phyloP scores from a whole-genome alignment of 148 eudicot species.

The Silene conica region DNA sequence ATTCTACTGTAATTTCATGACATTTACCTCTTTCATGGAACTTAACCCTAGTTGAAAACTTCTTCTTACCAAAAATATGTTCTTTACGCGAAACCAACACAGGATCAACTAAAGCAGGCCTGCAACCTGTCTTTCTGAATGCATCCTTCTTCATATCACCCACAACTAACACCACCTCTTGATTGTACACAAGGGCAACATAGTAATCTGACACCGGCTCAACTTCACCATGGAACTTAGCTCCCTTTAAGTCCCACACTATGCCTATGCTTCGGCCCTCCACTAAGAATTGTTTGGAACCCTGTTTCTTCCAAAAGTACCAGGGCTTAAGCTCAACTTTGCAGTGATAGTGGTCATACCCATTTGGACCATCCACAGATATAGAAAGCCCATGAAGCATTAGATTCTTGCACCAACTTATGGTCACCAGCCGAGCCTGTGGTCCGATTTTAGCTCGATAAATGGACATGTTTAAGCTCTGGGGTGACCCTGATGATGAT shows the following conservation, averaged over 20 bases:
- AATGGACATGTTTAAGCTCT: conserved; percentile 67
- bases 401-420: conserved; percentile 84
- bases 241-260: conserved; percentile 76
- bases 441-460: conserved; percentile 59
- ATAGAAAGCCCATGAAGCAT: conserved; percentile 73
- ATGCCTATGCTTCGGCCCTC: conserved; percentile 51
- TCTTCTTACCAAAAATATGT: conserved; percentile 80
- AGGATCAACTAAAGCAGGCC: conserved; percentile 75
- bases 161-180: conserved; percentile 63
- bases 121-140: conserved; percentile 64
- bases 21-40: conserved; percentile 67
- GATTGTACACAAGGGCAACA: conserved; percentile 70
- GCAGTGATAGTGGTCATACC: conserved; percentile 49
- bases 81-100: conserved; percentile 67
- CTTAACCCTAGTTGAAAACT: conserved; percentile 55
- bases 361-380: conserved; percentile 51
- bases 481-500: conserved; percentile 41
- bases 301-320: conserved; percentile 89
- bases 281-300: conserved; percentile 52
- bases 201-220: conserved; percentile 81
- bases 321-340: conserved; percentile 91
- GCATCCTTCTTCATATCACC: conserved; percentile 87
- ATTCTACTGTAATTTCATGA: conserved; percentile 78
- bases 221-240: conserved; percentile 75
- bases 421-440: conserved; percentile 53